These are phyloP conservation scores for Tricholomella constricta DNA, from an alignment of 768 basidiomycete species.

Conservation along the genomic window DNA sequence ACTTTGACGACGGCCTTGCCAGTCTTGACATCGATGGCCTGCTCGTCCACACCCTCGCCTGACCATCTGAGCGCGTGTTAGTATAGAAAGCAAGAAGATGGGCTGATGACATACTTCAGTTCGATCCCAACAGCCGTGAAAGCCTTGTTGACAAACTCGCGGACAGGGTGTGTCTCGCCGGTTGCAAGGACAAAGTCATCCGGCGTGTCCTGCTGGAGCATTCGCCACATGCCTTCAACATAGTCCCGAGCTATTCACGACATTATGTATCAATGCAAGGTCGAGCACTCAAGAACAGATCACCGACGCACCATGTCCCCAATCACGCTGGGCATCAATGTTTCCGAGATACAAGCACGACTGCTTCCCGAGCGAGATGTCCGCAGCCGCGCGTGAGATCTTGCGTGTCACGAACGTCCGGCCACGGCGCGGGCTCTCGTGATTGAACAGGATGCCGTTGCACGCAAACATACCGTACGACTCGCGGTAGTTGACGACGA, in stretches of 20 bases:
- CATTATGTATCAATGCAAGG: conserved; percentile 4
- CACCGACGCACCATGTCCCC: conserved; percentile 82
- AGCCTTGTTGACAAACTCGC: conserved; percentile 89
- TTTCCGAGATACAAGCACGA: conserved; percentile 92
- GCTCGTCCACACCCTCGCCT: conserved; percentile 72
- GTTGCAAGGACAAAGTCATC: conserved; percentile 96
- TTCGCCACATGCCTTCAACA: conserved; percentile 97
- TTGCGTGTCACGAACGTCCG: conserved; percentile 96
- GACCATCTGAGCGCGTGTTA: conserved; percentile 58
- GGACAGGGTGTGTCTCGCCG: conserved; percentile 93
- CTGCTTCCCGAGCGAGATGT: conserved; percentile 89
- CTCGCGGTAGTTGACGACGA: conserved; percentile 90
- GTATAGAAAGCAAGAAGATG: no score
- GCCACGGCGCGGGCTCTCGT: conserved; percentile 94
- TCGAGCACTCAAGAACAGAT: not conserved
- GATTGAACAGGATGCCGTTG: conserved; percentile 98
- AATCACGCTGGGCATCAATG: conserved; percentile 92
- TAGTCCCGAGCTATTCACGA: conserved; percentile 70
- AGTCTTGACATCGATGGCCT: conserved; percentile 71
- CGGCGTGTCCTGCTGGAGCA: conserved; percentile 83
- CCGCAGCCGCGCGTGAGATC: conserved; percentile 89
- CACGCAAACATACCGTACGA: conserved; percentile 96
- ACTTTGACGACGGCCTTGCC: conserved; percentile 79
- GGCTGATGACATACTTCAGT: conserved; percentile 51
- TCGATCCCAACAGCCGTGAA: conserved; percentile 69